Evolutionary conservation across 495 filamentous ascomycete species (phyloP), one percentile per base, ranked within the genome.

Genomic region (Sordaria brevicollis): DNA sequence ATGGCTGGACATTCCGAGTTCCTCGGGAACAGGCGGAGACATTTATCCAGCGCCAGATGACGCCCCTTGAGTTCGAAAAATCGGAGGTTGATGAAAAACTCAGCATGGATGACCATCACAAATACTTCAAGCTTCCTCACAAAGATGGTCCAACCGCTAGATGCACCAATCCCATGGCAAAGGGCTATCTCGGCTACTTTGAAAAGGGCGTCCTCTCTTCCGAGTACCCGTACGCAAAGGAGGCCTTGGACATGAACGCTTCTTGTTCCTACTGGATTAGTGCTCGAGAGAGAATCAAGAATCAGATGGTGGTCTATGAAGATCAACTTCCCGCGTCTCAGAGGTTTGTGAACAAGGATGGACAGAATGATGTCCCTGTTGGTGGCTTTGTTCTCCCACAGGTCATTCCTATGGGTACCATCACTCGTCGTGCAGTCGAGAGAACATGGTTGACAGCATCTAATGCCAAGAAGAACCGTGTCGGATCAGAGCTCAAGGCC

Each of bases 241-340:
- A 97, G 76, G 95, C 95, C 5, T 83, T 98, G 67, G 91, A 98
- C 69, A 97, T 98, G 96, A 99, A 99, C 75, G 93, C 94, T 3
- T 94, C 92, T 0, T 99, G 95, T 76, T 97, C 93, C 1, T 99
- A 99, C 79, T 99, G 95, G 95, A 98, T 98, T 68, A 95, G 91
- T 73, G 93, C 96, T 21, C 85, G 95, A 68, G 92, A 97, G 75
- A 86, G 95, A 65, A 98, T 99, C 71, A 92, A 84, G 85, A 90
- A 90, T 29, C 95, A 99, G 77, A 90, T 97, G 84, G 94, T 97
- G 19, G 90, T 99, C 8, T 97, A 97, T 73, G 83, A 91, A 68
- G 83, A 88, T 62, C 88, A 96, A 65, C 73, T 87, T 13, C 62
- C 71, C 5, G 9, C 66, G 31, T 38, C 54, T 36, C 49, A 62